A percentile compares a stretch with the other conserved stretches of the same genome.
Conservation (phyloP, 208 protist genomes). For the Sergeia podlipaevii region DNA sequence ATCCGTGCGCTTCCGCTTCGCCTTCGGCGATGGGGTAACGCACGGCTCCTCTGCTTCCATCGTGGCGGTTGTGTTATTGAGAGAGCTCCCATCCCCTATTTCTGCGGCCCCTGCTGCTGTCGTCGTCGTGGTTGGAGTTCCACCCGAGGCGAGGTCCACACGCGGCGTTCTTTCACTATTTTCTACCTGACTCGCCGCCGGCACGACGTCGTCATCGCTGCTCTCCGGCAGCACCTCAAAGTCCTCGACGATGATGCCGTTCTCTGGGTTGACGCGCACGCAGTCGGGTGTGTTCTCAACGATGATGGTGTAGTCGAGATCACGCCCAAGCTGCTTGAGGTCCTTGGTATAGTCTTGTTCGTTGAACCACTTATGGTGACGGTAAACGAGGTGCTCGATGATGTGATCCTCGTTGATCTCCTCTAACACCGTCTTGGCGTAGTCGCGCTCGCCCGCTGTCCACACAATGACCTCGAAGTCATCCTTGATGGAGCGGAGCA, state of each 20-base stretch:
- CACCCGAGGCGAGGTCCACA: background rate
- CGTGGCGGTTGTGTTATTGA: background rate
- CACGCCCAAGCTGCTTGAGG: slow-evolving; percentile 64
- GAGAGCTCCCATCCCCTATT: background rate
- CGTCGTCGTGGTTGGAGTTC: background rate
- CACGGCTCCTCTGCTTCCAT: background rate
- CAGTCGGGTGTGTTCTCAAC: slow-evolving; percentile 89
- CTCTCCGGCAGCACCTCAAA: slow-evolving; percentile 53
- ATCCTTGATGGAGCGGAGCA: slow-evolving; percentile 69
- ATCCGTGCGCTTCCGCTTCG: slow-evolving; percentile 44
- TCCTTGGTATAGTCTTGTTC: slow-evolving; percentile 85
- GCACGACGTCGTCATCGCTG: slow-evolving; percentile 1
- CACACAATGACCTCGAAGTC: slow-evolving; percentile 90
- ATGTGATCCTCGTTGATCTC: slow-evolving; percentile 85
- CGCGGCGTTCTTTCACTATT: background rate
- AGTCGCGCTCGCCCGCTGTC: slow-evolving; percentile 87
- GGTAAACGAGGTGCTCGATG: slow-evolving; percentile 80
- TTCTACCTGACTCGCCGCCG: background rate
- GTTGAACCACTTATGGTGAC: slow-evolving; percentile 72
- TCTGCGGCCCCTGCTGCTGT: background rate
- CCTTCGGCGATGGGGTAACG: slow-evolving; percentile 10
- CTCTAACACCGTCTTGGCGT: slow-evolving; percentile 85
- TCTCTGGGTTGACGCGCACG: slow-evolving; percentile 71
- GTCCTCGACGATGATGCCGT: slow-evolving; percentile 85
- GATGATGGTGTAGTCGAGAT: slow-evolving; percentile 80